These are phyloP conservation scores for Cyberlindnera petersonii DNA, from an alignment of 805 yeast species.

Conservation along the genomic window DNA sequence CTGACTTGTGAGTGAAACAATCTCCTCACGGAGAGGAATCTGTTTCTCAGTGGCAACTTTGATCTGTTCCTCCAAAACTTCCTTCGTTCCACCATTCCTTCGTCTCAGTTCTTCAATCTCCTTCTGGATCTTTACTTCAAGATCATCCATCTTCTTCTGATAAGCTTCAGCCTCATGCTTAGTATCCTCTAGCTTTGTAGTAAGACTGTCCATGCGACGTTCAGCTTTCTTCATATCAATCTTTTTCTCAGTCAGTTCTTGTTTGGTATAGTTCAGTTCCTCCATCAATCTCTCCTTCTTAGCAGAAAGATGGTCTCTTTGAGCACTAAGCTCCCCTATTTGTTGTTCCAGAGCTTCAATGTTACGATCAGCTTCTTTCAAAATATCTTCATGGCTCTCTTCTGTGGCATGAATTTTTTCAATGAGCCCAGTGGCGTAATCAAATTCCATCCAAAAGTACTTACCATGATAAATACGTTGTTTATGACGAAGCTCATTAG, in stretches of 20 bases:
- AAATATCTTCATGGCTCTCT: slow-evolving; percentile 9
- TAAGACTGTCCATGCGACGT: slow-evolving; percentile 17
- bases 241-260: slow-evolving; percentile 12
- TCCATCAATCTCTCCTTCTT: slow-evolving; percentile 10
- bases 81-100: slow-evolving; percentile 26
- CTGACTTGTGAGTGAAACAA: slow-evolving; percentile 1
- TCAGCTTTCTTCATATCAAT: slow-evolving; percentile 5
- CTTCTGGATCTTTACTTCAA: slow-evolving; percentile 16
- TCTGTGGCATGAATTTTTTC: slow-evolving; percentile 16
- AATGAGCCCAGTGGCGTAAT: slow-evolving; percentile 10
- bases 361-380: slow-evolving; percentile 6
- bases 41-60: neutral
- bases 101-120: slow-evolving; percentile 30
- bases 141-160: slow-evolving; percentile 20
- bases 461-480: slow-evolving; percentile 44
- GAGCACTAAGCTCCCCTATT: slow-evolving; percentile 1
- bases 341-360: slow-evolving; percentile 8
- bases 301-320: slow-evolving; percentile 2
- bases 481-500: slow-evolving; percentile 37
- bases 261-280: slow-evolving; percentile 23
- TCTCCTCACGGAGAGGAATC: neutral
- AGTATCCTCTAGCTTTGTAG: slow-evolving; percentile 19
- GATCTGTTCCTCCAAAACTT: slow-evolving; percentile 15
- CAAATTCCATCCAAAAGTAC: slow-evolving; percentile 44
- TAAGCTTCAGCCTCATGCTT: slow-evolving; percentile 14